Conservation (phyloP, 2,329 filamentous ascomycete species). For the Claviceps africana region DNA sequence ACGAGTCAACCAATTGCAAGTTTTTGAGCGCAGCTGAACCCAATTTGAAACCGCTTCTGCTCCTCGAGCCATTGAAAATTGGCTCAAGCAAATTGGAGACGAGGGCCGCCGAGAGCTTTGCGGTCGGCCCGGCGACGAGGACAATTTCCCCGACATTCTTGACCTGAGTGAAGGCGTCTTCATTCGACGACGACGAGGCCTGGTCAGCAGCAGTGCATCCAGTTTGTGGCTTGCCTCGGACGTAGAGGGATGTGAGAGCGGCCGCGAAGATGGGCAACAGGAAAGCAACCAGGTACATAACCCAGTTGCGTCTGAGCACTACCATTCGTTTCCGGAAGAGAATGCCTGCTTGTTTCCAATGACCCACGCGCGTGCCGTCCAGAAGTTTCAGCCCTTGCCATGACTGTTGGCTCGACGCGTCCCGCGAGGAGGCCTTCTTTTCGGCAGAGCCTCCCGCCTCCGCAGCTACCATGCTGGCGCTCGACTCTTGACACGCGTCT, state of each 20-base stretch:
- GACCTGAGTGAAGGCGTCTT: slow-evolving; percentile 25
- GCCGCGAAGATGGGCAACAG: slow-evolving; percentile 68
- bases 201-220: slow-evolving; percentile 38
- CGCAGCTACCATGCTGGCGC: slow-evolving; percentile 8
- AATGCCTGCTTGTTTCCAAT: slow-evolving; percentile 55
- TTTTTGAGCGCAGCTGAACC: slow-evolving; percentile 11
- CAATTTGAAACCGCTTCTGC: slow-evolving; percentile 9
- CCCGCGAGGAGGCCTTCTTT: slow-evolving; percentile 12
- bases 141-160: slow-evolving; percentile 11
- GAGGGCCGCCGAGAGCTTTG: slow-evolving; percentile 21
- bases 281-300: slow-evolving; percentile 62
- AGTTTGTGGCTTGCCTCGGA: slow-evolving; percentile 39
- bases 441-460: slow-evolving; percentile 11
- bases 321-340: slow-evolving; percentile 66
- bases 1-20: slow-evolving; percentile 44
- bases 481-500: slow-evolving; percentile 16
- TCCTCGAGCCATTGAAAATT: slow-evolving; percentile 19
- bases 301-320: slow-evolving; percentile 63
- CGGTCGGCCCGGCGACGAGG: slow-evolving; percentile 21
- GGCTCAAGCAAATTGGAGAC: slow-evolving; percentile 25
- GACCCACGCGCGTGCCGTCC: slow-evolving; percentile 56
- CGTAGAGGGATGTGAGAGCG: slow-evolving; percentile 63
- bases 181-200: slow-evolving; percentile 25
- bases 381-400: slow-evolving; percentile 38
- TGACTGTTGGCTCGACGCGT: slow-evolving; percentile 7